Base-by-base conservation (phyloP, 768 basidiomycete species). In the Mycena olivaceomarginata region DNA sequence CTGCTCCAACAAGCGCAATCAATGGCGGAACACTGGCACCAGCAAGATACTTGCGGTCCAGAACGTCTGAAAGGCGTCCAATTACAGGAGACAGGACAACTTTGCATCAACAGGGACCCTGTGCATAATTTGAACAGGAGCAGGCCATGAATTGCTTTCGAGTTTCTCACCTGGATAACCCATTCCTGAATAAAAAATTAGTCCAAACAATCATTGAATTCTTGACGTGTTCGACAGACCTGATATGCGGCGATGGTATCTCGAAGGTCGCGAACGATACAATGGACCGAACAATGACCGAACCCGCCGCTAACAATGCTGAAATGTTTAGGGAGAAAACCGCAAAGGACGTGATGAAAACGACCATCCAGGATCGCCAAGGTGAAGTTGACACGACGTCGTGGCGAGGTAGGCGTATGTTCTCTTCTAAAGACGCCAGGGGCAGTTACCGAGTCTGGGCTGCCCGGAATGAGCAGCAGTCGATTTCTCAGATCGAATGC, bases 41-140 rank as follows among this genome's bases (percentile, higher is more conserved):
- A 37, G 79, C 74, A 11, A 80, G 68, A 63, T 80, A 80, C 66
- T 78, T 80, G 62, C 79, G 77, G 63, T 80, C 79, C 13, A 80
- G 72, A 15, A 80, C 79, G 59, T 80, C 79, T 10, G 79, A 80
- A 59, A 80, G 77, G 7, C 79, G 73, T 10, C 79, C 79, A 67
- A 80, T 60, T 16, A 78, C 57, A 11, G 79, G 79, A 16, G 74
- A 78, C 25, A 80, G 37, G 6, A 80, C 79, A 2, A 2, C 70
- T 78, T 63, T 80, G 79, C 73, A 80, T 80, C 6, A 80, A 57
- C 6, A 80, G n/a, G 79, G 79, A 18, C 79, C 79, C 78, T 77
- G 48, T 9, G 25, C 25, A 31, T 51, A 40, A 4, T 41, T 25
- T 70, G 11, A 53, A 48, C 57, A 13, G 40, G 7, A 41, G 64